These are phyloP conservation scores for Linum tenue DNA, from an alignment of 345 rosid genomes.

Conservation along the genomic window DNA sequence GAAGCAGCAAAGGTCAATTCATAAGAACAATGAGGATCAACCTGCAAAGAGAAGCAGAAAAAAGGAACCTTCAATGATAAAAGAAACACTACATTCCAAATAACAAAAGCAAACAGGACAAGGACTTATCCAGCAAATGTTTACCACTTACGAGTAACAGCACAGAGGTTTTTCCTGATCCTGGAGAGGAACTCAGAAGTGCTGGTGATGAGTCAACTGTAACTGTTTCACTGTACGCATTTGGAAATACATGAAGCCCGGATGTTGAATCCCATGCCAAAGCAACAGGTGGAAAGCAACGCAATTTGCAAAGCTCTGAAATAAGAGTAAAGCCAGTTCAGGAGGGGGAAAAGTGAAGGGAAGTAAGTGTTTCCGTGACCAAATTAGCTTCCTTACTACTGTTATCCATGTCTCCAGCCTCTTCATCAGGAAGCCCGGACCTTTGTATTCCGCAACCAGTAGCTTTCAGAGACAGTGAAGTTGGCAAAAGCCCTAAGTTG, in stretches of 20 bases:
- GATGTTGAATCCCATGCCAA: conserved; percentile 92
- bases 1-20: conserved; percentile 56
- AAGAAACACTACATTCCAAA: not conserved
- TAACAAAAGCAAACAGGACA: not conserved
- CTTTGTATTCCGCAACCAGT: conserved; percentile 81
- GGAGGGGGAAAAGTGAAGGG: conserved; percentile 10
- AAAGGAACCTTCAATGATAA: conserved; percentile 4
- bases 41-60: conserved; percentile 39
- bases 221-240: conserved; percentile 53
- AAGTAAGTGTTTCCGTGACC: not conserved
- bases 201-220: conserved; percentile 80
- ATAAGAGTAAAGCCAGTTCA: conserved; percentile 16
- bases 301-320: conserved; percentile 90
- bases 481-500: conserved; percentile 87
- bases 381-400: conserved; percentile 45
- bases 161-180: conserved; percentile 64
- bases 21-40: conserved; percentile 96
- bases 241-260: conserved; percentile 75
- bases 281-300: conserved; percentile 96
- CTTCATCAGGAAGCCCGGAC: conserved; percentile 65
- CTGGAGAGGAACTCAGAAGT: conserved; percentile 52
- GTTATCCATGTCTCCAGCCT: conserved; percentile 57
- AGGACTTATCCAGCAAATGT: conserved; percentile 10
- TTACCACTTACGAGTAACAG: conserved; percentile 55
- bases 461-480: conserved; percentile 57